Evolutionary conservation across 768 basidiomycete species (phyloP), one percentile per base, ranked within the genome.

Genomic region (Rhizopogon rudus): DNA sequence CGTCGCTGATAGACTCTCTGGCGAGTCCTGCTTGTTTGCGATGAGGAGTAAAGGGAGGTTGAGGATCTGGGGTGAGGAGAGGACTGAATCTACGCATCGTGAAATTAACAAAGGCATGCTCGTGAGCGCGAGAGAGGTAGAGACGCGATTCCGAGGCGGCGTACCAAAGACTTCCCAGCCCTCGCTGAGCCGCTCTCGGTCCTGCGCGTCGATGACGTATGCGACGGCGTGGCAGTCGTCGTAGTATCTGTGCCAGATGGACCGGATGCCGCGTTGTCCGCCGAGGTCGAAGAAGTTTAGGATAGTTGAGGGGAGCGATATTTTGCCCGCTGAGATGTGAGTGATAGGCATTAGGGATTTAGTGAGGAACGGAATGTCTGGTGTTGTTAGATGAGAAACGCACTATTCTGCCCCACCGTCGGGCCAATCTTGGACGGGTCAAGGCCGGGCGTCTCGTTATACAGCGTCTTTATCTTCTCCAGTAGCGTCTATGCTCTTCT

Each of bases 271-370:
- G 1, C 88, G 77, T 67, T 98, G 96, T 0, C 96, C 96, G 10
- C 97, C 96, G 9, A 99, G 78, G 66, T 99, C 97, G 85, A 93
- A 97, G 78, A 98, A 98, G 65, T 93, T 91, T 28, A 98, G 82
- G 29, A 96, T 88, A 0, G 93, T 94, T 0, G 94, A 96, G 0
- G 97, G 93, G 5, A 99, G 79, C 0, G 85, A 86, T 56, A 98
- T 94, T 67, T 91, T 92, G 40, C 96, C 97, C 70, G 90, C 96
- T 97, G 63, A 14, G 7, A 20, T 37, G 25, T 33, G 29, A 14
- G 16, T 14, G 28, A 1, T 17, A 9, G 28, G 37, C 31, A 43
- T 29, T 17, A 9, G 22, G 37, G 37, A 43, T 29, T 37, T 22
- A 35, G 20, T 22, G 20, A 49, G 8, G 13, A 7, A 8, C 14